phyloP scores from a whole-genome alignment of 2,329 filamentous ascomycete genomes.

The Alternaria novae-zelandiae region DNA sequence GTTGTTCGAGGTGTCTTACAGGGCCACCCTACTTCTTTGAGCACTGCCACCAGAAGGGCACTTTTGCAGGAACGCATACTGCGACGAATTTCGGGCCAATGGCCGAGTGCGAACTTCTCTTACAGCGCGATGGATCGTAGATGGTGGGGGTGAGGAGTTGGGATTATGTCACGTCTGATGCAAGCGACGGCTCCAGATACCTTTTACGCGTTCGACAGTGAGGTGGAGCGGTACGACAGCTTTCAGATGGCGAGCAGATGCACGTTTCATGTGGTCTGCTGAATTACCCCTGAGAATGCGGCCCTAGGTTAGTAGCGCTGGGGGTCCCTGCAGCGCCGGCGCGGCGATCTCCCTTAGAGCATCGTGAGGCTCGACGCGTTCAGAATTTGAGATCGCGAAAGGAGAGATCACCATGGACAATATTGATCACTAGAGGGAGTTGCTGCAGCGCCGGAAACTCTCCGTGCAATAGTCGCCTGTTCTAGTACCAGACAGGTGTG shows the following conservation, averaged over 20 bases:
- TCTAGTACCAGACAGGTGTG: conserved; percentile 36
- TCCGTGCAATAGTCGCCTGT: conserved; percentile 41
- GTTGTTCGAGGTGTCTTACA: neutral
- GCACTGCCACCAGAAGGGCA: conserved; percentile 4
- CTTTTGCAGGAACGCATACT: conserved; percentile 22
- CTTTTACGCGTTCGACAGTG: conserved; percentile 17
- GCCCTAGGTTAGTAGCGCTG: conserved; percentile 20
- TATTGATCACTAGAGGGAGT: conserved; percentile 10
- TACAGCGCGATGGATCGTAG: conserved; percentile 24
- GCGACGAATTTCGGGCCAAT: conserved; percentile 38
- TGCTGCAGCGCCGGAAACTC: conserved; percentile 26
- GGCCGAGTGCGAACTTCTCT: conserved; percentile 6
- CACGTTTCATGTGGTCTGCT: conserved; percentile 38
- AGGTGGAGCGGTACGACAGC: conserved; percentile 5
- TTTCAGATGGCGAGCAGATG: conserved; percentile 18
- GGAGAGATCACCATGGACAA: neutral
- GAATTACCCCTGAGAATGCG: conserved; percentile 27
- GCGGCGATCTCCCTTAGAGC: conserved; percentile 36
- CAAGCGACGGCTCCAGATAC: conserved; percentile 33
- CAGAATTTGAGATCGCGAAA: neutral
- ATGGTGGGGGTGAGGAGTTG: conserved; percentile 17
- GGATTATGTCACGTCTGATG: conserved; percentile 14
- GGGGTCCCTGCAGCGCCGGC: conserved; percentile 36
- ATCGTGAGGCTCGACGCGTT: conserved; percentile 10
- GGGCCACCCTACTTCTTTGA: conserved; percentile 2